Evolutionary conservation across 306 rosid genomes (phyloP).

Genomic region (Pyrus betulifolia): DNA sequence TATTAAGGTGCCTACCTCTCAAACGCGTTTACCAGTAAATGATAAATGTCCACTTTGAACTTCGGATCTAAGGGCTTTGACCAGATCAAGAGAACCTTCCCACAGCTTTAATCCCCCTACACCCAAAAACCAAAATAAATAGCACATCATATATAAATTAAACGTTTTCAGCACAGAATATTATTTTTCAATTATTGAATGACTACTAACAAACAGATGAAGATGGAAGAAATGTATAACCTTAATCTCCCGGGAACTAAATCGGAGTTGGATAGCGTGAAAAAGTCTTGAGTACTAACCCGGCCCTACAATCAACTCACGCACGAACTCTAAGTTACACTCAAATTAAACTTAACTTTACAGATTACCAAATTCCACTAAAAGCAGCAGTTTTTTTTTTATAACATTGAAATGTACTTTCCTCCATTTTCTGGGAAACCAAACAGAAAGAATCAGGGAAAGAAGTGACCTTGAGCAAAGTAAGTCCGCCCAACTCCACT

Average conservation of each 20-base stretch:
- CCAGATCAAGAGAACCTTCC: conserved; percentile 86
- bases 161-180: background rate
- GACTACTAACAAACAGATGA: background rate
- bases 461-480: no score
- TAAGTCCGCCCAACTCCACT: no score
- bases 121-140: conserved; percentile 11
- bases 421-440: no score
- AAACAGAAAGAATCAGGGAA: no score
- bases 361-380: no score
- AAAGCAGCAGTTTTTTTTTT: no score
- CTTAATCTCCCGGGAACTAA: conserved; percentile 18
- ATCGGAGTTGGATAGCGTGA: no score
- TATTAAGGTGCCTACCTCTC: conserved; percentile 54
- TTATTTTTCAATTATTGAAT: background rate
- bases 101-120: conserved; percentile 86
- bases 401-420: no score
- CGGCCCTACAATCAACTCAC: no score
- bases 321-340: no score
- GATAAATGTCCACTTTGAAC: conserved; percentile 41
- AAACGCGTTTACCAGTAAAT: conserved; percentile 53
- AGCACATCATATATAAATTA: background rate
- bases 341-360: no score
- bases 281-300: no score
- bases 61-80: conserved; percentile 60
- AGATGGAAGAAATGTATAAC: background rate